A percentile compares a stretch with the other conserved stretches of the same genome.
phyloP scores from a whole-genome alignment of 2,329 filamentous ascomycete genomes.

The Colletotrichum liriopes region DNA sequence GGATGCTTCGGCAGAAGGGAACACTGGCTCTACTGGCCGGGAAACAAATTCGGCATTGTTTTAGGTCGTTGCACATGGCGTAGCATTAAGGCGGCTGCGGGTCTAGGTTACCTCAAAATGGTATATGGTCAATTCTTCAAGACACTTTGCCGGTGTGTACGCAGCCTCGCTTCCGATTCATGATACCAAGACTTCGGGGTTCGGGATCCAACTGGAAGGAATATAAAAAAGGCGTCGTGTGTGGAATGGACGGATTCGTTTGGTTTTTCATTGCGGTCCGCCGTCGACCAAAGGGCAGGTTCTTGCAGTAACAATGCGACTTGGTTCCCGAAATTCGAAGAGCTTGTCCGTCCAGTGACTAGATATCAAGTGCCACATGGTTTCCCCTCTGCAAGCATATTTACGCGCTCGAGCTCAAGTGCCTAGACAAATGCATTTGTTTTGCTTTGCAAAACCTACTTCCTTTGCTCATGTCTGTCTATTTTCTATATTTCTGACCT shows the following conservation, averaged over 20 bases:
- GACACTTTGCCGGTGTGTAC: conserved; percentile 35
- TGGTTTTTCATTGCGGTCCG: conserved; percentile 24
- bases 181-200: conserved; percentile 39
- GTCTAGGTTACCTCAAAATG: conserved; percentile 56
- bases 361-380: neutral
- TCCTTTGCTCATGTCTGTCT: no score
- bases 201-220: conserved; percentile 32
- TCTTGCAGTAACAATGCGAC: conserved; percentile 29
- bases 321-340: conserved; percentile 17
- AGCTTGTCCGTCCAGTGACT: conserved; percentile 7
- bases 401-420: neutral
- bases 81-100: conserved; percentile 61
- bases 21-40: conserved; percentile 43
- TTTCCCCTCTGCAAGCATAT: neutral
- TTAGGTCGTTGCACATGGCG: conserved; percentile 61
- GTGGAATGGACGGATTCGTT: conserved; percentile 37
- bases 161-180: conserved; percentile 40
- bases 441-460: neutral
- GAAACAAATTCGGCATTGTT: conserved; percentile 53
- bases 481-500: neutral
- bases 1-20: conserved; percentile 57
- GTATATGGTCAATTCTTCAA: conserved; percentile 44
- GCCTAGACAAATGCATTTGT: neutral
- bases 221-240: conserved; percentile 35
- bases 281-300: conserved; percentile 18